A percentile compares a stretch with the other conserved stretches of the same genome.
These are phyloP conservation scores for Dictyostelium purpureum DNA, from an alignment of 78 protist species.

Conservation along the genomic window DNA sequence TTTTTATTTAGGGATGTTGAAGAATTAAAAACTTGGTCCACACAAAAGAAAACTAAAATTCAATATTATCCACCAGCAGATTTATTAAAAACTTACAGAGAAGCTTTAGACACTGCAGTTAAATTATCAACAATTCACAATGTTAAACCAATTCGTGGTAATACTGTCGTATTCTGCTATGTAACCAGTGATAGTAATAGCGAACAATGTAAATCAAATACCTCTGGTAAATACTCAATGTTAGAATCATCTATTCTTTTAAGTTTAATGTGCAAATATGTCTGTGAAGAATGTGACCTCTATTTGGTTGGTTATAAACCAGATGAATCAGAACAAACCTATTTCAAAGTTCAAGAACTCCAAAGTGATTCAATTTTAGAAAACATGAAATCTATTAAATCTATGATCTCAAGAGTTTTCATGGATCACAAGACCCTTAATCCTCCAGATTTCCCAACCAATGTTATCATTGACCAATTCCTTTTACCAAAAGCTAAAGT, in stretches of 20 bases:
- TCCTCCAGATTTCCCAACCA: not conserved
- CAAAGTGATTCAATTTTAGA: slow-evolving; percentile 74
- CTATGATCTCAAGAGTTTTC: not conserved
- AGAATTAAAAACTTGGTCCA: slow-evolving; percentile 28
- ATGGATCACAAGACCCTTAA: not conserved
- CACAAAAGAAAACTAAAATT: slow-evolving; percentile 54
- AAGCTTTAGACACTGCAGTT: slow-evolving; percentile 83
- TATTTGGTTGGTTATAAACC: slow-evolving; percentile 31
- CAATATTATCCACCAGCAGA: slow-evolving; percentile 30
- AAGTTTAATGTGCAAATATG: slow-evolving; percentile 87
- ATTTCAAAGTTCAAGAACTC: slow-evolving; percentile 2
- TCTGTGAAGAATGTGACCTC: slow-evolving; percentile 87
- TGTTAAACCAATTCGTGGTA: slow-evolving; percentile 89
- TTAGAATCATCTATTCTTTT: slow-evolving; percentile 76
- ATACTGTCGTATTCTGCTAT: slow-evolving; percentile 78
- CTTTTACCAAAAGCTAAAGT: slow-evolving; percentile 9
- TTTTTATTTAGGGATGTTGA: too few species aligned
- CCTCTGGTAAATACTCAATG: slow-evolving; percentile 31
- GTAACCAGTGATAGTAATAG: not conserved
- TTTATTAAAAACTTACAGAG: slow-evolving; percentile 62
- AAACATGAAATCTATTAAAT: slow-evolving; percentile 36
- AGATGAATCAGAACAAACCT: not conserved
- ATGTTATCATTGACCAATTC: not conserved
- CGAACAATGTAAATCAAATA: not conserved
- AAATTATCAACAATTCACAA: slow-evolving; percentile 83